phyloP scores from a whole-genome alignment of 2,329 filamentous ascomycete genomes.

The Laburnicola sp. region DNA sequence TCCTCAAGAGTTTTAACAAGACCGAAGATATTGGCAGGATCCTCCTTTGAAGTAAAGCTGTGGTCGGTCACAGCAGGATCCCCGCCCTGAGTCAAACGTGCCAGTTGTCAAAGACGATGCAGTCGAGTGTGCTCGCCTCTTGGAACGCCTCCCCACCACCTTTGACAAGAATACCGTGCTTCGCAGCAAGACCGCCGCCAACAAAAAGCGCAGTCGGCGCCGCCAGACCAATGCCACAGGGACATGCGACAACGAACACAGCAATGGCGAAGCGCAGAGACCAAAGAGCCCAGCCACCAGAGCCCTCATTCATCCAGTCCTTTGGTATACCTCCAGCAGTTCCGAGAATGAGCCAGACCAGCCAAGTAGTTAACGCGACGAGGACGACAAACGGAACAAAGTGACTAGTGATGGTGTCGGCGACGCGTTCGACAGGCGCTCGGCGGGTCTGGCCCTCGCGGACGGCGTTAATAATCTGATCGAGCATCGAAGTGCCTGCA shows the following conservation, averaged over 20 bases:
- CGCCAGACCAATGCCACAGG: constrained; percentile 81
- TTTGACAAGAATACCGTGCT: constrained; percentile 78
- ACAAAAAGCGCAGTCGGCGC: constrained; percentile 84
- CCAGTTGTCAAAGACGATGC: constrained; percentile 88
- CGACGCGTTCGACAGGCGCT: constrained; percentile 74
- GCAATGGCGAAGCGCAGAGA: constrained; percentile 82
- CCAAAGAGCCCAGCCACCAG: constrained; percentile 71
- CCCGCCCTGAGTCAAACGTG: constrained; percentile 72
- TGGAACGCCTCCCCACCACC: constrained; percentile 85
- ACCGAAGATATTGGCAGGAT: constrained; percentile 51
- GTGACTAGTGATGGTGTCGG: constrained; percentile 72
- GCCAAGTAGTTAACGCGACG: constrained; percentile 70
- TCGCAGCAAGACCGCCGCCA: constrained; percentile 76
- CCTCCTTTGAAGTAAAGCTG: constrained; percentile 40
- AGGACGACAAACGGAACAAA: constrained; percentile 75
- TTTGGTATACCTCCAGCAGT: constrained; percentile 60
- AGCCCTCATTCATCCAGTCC: constrained; percentile 57
- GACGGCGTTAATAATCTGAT: constrained; percentile 76
- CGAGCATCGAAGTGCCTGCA: constrained; percentile 73
- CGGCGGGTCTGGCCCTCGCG: constrained; percentile 76
- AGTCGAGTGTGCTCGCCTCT: constrained; percentile 76
- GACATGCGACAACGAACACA: constrained; percentile 85
- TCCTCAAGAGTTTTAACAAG: constrained; percentile 67
- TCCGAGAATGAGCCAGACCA: constrained; percentile 70
- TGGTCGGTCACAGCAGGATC: constrained; percentile 69